phyloP scores from a whole-genome alignment of 2,329 filamentous ascomycete species.

The Cryoendolithus antarcticus region DNA sequence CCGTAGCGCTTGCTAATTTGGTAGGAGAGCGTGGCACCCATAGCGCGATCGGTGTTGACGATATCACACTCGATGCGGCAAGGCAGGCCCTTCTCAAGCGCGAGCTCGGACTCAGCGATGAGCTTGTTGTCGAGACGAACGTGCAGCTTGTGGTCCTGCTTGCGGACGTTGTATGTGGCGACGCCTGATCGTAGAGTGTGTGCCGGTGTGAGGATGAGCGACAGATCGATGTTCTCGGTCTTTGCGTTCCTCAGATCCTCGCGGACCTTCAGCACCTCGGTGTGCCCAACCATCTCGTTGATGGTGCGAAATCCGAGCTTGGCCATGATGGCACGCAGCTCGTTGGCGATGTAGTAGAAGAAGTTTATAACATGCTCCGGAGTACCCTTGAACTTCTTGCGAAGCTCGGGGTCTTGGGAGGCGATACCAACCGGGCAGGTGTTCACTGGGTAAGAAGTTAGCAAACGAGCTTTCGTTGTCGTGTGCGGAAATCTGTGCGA shows the following conservation, averaged over 20 bases:
- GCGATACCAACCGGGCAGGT: constrained; percentile 89
- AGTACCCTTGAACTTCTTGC: constrained; percentile 85
- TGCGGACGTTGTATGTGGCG: constrained; percentile 93
- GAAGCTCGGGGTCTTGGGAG: constrained; percentile 85
- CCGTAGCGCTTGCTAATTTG: constrained; percentile 89
- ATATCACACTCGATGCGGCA: constrained; percentile 91
- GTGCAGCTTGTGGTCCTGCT: constrained; percentile 91
- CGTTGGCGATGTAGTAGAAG: constrained; percentile 95
- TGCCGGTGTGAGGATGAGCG: constrained; percentile 85
- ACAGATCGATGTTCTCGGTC: constrained; percentile 86
- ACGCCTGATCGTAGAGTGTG: constrained; percentile 89
- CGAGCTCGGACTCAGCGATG: constrained; percentile 87
- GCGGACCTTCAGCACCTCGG: constrained; percentile 71
- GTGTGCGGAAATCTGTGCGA: too few relatives aligned
- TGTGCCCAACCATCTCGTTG: constrained; percentile 95
- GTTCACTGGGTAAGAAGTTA: constrained; percentile 32
- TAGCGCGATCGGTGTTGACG: constrained; percentile 88
- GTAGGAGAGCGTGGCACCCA: constrained; percentile 90
- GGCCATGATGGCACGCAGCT: constrained; percentile 93
- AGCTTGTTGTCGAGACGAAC: constrained; percentile 93
- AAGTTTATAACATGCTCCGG: constrained; percentile 98
- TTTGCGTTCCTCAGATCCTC: constrained; percentile 81
- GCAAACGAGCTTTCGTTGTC: too few relatives aligned
- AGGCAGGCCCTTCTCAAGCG: constrained; percentile 84
- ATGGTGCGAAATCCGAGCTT: constrained; percentile 87